Base-by-base conservation (phyloP, 495 filamentous ascomycete genomes). In the Clavariopsis aquatica region DNA sequence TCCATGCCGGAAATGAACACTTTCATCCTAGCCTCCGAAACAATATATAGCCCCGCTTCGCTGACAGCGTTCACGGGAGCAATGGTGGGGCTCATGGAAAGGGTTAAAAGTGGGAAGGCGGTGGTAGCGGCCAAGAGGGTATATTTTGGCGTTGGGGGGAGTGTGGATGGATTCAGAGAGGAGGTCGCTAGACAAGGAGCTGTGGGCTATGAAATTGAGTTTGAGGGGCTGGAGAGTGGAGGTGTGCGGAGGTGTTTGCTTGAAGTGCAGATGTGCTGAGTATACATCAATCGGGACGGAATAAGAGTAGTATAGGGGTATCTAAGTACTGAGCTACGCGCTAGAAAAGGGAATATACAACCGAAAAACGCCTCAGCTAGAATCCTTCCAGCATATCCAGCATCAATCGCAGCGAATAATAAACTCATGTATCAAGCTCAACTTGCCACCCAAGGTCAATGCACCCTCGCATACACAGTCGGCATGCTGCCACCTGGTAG, bases 141-240 rank as follows among this genome's bases (percentile, higher is more conserved):
- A 1, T 98, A 98, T 74, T 98, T 98, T 71, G 94, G 94, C 4
- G 94, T 98, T 57, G 94, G 94, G 1, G 94, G 94, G 20, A 91
- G 92, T 20, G 84, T 98, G 45, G 88, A 93, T 73, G 92, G 93
- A 70, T 96, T 98, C 72, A 80, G 92, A 53, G 76, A 81, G 29
- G 82, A 83, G 64, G 78, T 91, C 60, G 74, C 78, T 57, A 79
- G 73, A 22, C 77, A 81, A 27, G 85, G 84, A 22, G 84, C 78
- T 9, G 74, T 78, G 34, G 84, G 84, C 24, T 76, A 84, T 64
- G 77, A 79, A 65, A 71, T 78, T 47, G 76, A 78, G 38, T 74
- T 74, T 43, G 73, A 76, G 47, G 80, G 83, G 36, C 76, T 93
- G 34, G 85, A 92, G 71, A 83, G 60, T 4, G 47, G 49, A 22